A percentile compares a stretch with the other conserved stretches of the same genome.
Evolutionary conservation across 352 stramenopile genomes (phyloP).

Genomic region (Phytophthora agathidicida): DNA sequence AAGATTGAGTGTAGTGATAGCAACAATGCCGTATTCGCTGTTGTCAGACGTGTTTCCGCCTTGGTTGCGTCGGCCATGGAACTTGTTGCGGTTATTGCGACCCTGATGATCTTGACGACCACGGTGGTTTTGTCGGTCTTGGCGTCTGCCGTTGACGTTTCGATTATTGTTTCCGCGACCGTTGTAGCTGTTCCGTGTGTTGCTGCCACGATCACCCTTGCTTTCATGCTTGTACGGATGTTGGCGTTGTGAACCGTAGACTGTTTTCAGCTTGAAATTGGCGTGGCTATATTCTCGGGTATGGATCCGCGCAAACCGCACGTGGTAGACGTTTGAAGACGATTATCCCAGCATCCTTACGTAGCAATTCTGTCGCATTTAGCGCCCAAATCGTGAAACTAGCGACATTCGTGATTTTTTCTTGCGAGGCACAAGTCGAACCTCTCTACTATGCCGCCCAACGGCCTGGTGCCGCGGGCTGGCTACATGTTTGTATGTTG

Average conservation of each 20-base stretch:
- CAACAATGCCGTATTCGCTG: slow-evolving; percentile 8
- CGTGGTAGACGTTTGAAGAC: neutral
- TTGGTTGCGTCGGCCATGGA: neutral
- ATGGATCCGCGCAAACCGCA: slow-evolving; percentile 9
- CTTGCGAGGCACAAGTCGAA: too few relatives aligned
- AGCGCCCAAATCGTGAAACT: neutral
- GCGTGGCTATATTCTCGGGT: neutral
- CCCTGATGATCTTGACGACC: too few relatives aligned
- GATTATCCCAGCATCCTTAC: neutral
- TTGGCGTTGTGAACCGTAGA: neutral
- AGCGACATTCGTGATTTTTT: too few relatives aligned
- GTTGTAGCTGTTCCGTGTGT: neutral
- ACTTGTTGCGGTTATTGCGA: too few relatives aligned
- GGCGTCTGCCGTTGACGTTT: neutral
- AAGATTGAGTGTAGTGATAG: neutral
- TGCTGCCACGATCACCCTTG: neutral
- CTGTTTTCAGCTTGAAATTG: slow-evolving; percentile 7
- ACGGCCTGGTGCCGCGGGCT: too few relatives aligned
- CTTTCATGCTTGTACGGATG: slow-evolving; percentile 1
- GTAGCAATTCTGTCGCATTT: neutral
- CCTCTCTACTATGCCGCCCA: too few relatives aligned
- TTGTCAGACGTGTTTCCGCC: neutral
- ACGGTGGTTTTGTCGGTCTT: too few relatives aligned
- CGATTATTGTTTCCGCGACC: neutral
- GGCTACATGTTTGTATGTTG: too few relatives aligned